Conservation (phyloP, 2,329 filamentous ascomycete genomes). For the Mariannaea sp. region DNA sequence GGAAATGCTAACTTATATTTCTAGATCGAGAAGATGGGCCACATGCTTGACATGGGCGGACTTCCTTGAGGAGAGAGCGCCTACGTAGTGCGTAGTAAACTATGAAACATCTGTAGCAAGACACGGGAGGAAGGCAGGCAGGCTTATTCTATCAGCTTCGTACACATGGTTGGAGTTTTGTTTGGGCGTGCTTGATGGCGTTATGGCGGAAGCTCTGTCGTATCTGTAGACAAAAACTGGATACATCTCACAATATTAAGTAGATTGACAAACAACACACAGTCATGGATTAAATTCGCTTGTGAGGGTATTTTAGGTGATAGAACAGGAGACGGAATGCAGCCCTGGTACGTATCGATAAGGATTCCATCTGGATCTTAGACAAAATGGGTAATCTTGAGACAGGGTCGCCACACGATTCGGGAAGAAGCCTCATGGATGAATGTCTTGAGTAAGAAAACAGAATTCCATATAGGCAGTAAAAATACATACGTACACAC, state of each 20-base stretch:
- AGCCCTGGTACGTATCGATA: no score
- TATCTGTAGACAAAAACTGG: conserved; percentile 32
- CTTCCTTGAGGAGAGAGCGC: conserved; percentile 16
- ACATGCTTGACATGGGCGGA: conserved; percentile 67
- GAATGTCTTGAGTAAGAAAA: no score
- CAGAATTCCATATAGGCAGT: no score
- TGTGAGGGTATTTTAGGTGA: not conserved
- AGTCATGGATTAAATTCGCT: no score
- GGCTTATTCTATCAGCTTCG: conserved; percentile 17
- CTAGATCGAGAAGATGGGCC: conserved; percentile 86
- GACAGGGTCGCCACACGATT: no score
- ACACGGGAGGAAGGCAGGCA: not conserved
- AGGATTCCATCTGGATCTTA: no score
- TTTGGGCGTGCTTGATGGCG: conserved; percentile 30
- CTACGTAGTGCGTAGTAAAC: no score
- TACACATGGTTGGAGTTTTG: conserved; percentile 33
- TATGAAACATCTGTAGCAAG: not conserved
- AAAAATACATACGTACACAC: no score
- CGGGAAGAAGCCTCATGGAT: no score
- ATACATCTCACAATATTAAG: conserved; percentile 15
- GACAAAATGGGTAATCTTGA: no score
- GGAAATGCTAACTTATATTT: conserved; percentile 25
- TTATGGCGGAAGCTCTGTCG: conserved; percentile 30
- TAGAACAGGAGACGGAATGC: no score
- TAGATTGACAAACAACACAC: not conserved